Evolutionary conservation across 2,329 filamentous ascomycete genomes (phyloP).

Genomic region (Colletotrichum gloeosporioides): DNA sequence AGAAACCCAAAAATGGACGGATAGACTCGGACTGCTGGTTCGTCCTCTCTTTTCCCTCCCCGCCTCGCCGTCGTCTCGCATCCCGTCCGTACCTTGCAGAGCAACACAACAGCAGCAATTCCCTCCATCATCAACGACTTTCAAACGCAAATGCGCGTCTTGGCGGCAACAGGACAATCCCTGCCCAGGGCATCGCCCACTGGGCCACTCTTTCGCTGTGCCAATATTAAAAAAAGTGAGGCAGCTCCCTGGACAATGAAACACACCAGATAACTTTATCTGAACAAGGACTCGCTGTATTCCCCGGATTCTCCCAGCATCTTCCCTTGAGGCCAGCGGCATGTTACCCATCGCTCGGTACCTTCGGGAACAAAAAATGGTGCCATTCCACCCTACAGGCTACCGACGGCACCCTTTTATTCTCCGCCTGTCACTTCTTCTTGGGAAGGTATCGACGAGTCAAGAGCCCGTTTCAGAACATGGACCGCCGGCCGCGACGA

Average conservation of each 20-base stretch:
- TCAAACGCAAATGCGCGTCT: not conserved
- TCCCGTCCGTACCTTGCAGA: not conserved
- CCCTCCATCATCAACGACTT: not conserved
- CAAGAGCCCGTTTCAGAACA: slow-evolving; percentile 15
- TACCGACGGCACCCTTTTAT: not conserved
- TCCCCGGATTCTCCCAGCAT: slow-evolving; percentile 13
- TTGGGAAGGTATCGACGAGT: not conserved
- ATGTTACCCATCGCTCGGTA: not conserved
- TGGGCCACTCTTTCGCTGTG: not conserved
- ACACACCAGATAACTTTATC: slow-evolving; percentile 18
- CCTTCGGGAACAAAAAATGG: slow-evolving; percentile 9
- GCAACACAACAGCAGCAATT: not conserved
- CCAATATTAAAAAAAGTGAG: not conserved
- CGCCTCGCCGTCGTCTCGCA: not conserved
- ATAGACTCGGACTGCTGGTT: slow-evolving; percentile 1
- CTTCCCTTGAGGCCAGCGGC: not conserved
- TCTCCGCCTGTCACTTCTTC: not conserved
- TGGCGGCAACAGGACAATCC: not conserved
- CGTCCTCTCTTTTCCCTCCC: slow-evolving; percentile 7
- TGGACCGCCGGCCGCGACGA: not conserved
- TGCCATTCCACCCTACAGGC: slow-evolving; percentile 1
- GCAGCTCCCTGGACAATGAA: slow-evolving; percentile 6
- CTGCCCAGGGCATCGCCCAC: not conserved
- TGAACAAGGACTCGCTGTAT: slow-evolving; percentile 10
- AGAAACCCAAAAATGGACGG: not conserved